Evolutionary conservation across 2,329 filamentous ascomycete species (phyloP).

Genomic region (Eutypa lata): DNA sequence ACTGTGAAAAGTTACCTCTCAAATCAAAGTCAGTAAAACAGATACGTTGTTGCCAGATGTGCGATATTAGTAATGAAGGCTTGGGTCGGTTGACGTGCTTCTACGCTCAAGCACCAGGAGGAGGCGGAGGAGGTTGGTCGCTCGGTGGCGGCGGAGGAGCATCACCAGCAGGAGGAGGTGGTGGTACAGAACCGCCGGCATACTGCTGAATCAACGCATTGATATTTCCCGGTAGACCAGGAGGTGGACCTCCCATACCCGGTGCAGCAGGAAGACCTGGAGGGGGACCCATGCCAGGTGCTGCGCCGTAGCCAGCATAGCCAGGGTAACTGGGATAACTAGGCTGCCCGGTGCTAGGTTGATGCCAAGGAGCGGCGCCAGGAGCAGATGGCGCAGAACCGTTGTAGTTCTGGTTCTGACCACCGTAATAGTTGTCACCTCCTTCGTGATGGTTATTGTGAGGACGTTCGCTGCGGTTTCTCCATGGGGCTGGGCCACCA

Average conservation of each 20-base stretch:
- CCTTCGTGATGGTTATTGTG: conserved; percentile 46
- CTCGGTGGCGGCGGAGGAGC: conserved; percentile 60
- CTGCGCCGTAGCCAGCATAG: conserved; percentile 49
- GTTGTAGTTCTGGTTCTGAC: conserved; percentile 36
- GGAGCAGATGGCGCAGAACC: conserved; percentile 29
- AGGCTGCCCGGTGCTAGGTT: conserved; percentile 50
- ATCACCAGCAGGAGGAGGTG: conserved; percentile 58
- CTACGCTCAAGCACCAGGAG: conserved; percentile 44
- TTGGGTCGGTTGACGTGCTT: conserved; percentile 8
- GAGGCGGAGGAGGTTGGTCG: conserved; percentile 60
- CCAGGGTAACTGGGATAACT: conserved; percentile 54
- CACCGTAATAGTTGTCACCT: conserved; percentile 46
- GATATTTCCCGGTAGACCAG: conserved; percentile 54
- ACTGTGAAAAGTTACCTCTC: neutral
- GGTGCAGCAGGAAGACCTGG: conserved; percentile 43
- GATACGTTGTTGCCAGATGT: neutral
- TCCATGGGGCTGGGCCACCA: conserved; percentile 57
- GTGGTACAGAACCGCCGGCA: conserved; percentile 45
- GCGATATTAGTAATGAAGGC: neutral
- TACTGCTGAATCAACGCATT: conserved; percentile 68
- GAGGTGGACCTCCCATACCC: conserved; percentile 48
- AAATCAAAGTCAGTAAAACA: neutral
- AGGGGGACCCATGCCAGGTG: conserved; percentile 48
- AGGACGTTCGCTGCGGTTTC: conserved; percentile 49
- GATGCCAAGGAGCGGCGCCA: conserved; percentile 59